Evolutionary conservation across 2,329 filamentous ascomycete genomes (phyloP).

Genomic region (Tympanopsis confertula): DNA sequence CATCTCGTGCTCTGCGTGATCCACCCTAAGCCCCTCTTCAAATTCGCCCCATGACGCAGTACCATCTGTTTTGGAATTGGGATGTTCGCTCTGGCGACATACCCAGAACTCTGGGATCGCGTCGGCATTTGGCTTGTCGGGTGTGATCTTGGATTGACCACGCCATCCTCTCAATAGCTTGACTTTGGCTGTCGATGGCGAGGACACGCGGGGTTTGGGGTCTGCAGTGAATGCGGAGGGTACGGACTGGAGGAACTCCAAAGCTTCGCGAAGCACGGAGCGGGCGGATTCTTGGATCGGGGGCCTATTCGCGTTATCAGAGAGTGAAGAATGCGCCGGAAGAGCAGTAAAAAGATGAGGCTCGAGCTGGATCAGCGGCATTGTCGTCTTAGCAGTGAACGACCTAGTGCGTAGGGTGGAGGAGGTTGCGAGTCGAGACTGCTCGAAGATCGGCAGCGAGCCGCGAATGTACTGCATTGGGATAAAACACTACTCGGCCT

Average conservation of each 20-base stretch:
- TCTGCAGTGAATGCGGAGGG: slow-evolving; percentile 13
- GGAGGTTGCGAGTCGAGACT: too few species aligned
- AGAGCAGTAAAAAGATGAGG: neutral
- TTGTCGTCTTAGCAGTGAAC: too few species aligned
- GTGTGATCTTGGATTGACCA: too few species aligned
- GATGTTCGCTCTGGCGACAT: slow-evolving; percentile 23
- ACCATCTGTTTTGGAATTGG: slow-evolving; percentile 12
- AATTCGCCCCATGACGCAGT: slow-evolving; percentile 24
- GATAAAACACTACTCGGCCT: too few species aligned
- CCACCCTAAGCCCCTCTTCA: slow-evolving; percentile 17
- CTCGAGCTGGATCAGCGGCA: neutral
- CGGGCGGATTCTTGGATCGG: too few species aligned
- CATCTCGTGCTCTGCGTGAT: slow-evolving; percentile 25
- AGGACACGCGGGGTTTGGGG: slow-evolving; percentile 13
- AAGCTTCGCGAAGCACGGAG: too few species aligned
- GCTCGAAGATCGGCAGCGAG: too few species aligned
- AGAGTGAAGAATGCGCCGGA: slow-evolving; percentile 3
- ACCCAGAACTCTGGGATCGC: slow-evolving; percentile 21
- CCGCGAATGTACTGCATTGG: too few species aligned
- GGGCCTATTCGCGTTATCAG: too few species aligned
- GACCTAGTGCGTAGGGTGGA: too few species aligned
- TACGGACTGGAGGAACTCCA: too few species aligned
- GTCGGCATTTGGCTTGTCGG: neutral
- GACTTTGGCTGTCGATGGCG: slow-evolving; percentile 15
- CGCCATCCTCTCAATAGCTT: slow-evolving; percentile 11